Evolutionary conservation across 352 stramenopile species (phyloP).

Genomic region (Phytophthora pluvialis): DNA sequence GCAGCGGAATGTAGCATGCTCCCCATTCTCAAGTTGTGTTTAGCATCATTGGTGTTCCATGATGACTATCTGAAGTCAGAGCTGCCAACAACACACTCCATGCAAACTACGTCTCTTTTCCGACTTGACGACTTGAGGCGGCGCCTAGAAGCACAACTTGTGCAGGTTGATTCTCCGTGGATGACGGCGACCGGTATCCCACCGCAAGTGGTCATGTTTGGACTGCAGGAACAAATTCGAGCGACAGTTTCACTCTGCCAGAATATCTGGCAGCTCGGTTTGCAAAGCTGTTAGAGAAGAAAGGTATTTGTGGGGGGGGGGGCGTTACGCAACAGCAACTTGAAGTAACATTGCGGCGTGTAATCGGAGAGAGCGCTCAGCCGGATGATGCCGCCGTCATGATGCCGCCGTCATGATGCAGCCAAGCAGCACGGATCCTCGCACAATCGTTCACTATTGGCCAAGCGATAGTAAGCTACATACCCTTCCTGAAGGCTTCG

Average conservation of each 20-base stretch:
- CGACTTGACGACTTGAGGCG: background rate
- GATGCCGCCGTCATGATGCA: too few relatives aligned
- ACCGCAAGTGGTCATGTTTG: background rate
- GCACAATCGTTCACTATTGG: too few relatives aligned
- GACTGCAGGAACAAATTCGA: background rate
- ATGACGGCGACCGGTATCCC: background rate
- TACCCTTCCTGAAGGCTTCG: too few relatives aligned
- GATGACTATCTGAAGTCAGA: background rate
- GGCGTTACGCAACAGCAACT: too few relatives aligned
- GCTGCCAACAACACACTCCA: background rate
- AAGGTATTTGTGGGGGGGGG: too few relatives aligned
- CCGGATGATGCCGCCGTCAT: too few relatives aligned
- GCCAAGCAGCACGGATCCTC: too few relatives aligned
- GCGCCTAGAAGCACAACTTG: background rate
- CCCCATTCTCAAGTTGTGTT: conserved; percentile 14
- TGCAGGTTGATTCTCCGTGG: background rate
- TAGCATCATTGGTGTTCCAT: conserved; percentile 14
- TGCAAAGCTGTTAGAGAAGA: too few relatives aligned
- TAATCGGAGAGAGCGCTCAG: too few relatives aligned
- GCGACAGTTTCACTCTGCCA: background rate
- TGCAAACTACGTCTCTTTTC: background rate
- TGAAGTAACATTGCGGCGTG: too few relatives aligned
- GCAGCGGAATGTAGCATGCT: background rate
- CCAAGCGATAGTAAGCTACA: too few relatives aligned
- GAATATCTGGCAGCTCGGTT: too few relatives aligned